Conservation (phyloP, 148 eudicot genomes). For the Simmondsia chinensis region DNA sequence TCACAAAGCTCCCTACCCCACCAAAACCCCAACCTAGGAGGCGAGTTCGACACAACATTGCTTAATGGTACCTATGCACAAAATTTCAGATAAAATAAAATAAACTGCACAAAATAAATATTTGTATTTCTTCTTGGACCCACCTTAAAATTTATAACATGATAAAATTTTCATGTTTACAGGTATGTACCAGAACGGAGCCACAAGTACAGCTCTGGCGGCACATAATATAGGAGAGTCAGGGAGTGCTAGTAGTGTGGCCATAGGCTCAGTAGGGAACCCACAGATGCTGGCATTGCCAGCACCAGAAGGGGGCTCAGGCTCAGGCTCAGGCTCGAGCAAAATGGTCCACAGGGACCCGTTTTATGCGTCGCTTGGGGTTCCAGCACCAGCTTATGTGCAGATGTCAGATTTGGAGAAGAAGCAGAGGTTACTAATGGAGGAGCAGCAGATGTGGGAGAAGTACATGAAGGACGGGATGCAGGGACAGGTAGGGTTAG, state of each 20-base stretch:
- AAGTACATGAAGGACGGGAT: conserved; percentile 58
- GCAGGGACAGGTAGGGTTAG: conserved; percentile 47
- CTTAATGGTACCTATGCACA: too few relatives aligned
- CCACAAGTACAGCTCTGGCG: conserved; percentile 19
- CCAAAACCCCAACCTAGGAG: conserved; percentile 48
- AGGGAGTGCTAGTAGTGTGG: conserved; percentile 86
- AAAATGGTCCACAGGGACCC: too few relatives aligned
- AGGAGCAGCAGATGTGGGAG: conserved; percentile 83
- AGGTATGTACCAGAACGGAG: conserved; percentile 74
- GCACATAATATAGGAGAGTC: conserved; percentile 30
- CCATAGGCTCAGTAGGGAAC: conserved; percentile 51
- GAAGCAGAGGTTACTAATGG: conserved; percentile 52
- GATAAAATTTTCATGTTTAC: too few relatives aligned
- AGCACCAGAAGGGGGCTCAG: conserved; percentile 62
- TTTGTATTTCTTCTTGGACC: too few relatives aligned
- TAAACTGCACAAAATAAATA: too few relatives aligned
- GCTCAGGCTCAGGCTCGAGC: too few relatives aligned
- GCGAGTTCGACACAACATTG: conserved; percentile 58
- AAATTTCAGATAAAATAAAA: too few relatives aligned
- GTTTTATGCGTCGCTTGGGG: conserved; percentile 52
- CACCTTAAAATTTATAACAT: too few relatives aligned
- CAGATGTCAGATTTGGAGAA: conserved; percentile 87
- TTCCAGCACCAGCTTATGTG: conserved; percentile 68
- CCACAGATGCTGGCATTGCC: conserved; percentile 62
- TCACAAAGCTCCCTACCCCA: conserved; percentile 60